Percentiles rank a stretch among this genome's conserved stretches.
Evolutionary conservation across 2,329 filamentous ascomycete genomes (phyloP).

Genomic region (Aureobasidium leucospermi): DNA sequence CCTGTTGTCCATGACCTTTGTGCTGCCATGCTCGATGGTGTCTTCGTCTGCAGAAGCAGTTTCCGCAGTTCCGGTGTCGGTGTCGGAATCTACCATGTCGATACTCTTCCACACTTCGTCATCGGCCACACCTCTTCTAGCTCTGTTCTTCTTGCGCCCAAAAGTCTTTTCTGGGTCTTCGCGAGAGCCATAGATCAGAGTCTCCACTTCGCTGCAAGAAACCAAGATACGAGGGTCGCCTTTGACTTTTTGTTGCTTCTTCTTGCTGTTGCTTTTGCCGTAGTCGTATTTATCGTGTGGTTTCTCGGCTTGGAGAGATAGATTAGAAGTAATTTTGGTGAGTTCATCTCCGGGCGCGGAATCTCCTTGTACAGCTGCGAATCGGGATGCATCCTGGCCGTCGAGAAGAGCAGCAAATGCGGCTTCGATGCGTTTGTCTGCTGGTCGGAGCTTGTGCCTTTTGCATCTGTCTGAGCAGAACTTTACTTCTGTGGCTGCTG

Average conservation of each 20-base stretch:
- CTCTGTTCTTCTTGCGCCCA: constrained; percentile 41
- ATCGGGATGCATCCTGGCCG: constrained; percentile 19
- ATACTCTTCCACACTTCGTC: constrained; percentile 36
- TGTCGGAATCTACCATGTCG: constrained; percentile 31
- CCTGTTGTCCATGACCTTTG: neutral
- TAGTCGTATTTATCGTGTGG: constrained; percentile 4
- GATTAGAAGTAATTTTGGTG: neutral
- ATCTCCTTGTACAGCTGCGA: neutral
- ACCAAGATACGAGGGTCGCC: constrained; percentile 46
- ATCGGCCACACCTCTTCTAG: constrained; percentile 32
- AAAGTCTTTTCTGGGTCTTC: constrained; percentile 40
- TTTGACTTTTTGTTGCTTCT: constrained; percentile 23
- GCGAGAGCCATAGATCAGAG: constrained; percentile 40
- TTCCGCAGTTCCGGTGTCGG: neutral
- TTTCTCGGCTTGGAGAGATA: neutral
- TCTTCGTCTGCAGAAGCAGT: constrained; percentile 16
- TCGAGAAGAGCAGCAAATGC: constrained; percentile 39
- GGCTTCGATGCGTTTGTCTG: constrained; percentile 47
- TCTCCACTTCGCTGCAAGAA: constrained; percentile 44
- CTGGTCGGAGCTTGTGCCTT: constrained; percentile 41
- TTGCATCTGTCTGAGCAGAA: constrained; percentile 54
- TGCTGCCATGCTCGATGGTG: constrained; percentile 13
- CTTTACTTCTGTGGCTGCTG: constrained; percentile 33
- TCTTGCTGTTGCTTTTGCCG: neutral
- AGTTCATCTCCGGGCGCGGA: neutral